Evolutionary conservation across 805 yeast species (phyloP).

Genomic region (Saccharomyces eubayanus): DNA sequence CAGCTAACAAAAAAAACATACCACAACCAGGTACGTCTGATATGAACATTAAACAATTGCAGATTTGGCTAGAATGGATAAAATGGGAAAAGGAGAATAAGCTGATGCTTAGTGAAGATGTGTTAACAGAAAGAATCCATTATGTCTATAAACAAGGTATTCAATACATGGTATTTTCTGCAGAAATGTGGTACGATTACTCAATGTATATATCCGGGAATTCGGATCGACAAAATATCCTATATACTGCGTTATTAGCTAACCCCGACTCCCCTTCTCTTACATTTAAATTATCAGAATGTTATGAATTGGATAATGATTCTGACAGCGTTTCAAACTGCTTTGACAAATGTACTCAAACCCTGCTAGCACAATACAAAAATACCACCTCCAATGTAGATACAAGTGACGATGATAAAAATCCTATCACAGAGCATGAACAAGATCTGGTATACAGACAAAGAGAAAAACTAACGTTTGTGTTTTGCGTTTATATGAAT

Average conservation of each 20-base stretch:
- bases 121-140: constrained; percentile 47
- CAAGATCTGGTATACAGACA: constrained; percentile 9
- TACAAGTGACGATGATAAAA: constrained; percentile 8
- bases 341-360: constrained; percentile 44
- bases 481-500: constrained; percentile 63
- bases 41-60: constrained; percentile 32
- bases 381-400: constrained; percentile 14
- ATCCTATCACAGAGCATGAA: constrained; percentile 5
- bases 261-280: constrained; percentile 67
- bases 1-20: constrained; percentile 24
- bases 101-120: constrained; percentile 46
- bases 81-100: constrained; percentile 71
- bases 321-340: constrained; percentile 41
- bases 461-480: constrained; percentile 42
- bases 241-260: constrained; percentile 47
- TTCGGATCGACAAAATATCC: constrained; percentile 25
- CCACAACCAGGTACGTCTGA: constrained; percentile 13
- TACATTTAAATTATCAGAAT: constrained; percentile 58
- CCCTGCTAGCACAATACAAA: constrained; percentile 35
- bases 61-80: constrained; percentile 66
- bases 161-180: constrained; percentile 23
- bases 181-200: constrained; percentile 35
- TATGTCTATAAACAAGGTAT: constrained; percentile 69
- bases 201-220: constrained; percentile 25
- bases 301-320: constrained; percentile 52